Evolutionary conservation across 148 eudicot genomes (phyloP).

Genomic region (Chenopodium album): DNA sequence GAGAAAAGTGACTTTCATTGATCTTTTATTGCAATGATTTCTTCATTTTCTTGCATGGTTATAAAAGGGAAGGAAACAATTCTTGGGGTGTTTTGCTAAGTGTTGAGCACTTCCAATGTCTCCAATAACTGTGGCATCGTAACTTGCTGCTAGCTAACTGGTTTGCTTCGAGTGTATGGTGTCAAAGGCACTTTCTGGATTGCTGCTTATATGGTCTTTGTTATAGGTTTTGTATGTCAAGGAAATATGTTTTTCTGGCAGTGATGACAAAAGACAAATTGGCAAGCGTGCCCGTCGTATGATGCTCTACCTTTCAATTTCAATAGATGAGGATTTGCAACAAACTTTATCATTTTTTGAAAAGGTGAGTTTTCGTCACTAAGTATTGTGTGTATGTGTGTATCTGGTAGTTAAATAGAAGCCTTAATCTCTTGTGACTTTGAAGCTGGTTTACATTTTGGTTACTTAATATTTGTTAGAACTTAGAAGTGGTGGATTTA

Average conservation of each 20-base stretch:
- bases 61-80: too few species aligned
- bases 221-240: conserved; percentile 72
- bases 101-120: not conserved
- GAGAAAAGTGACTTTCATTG: not conserved
- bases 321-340: conserved; percentile 76
- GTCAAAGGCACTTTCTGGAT: conserved; percentile 4
- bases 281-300: conserved; percentile 67
- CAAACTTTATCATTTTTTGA: conserved; percentile 78
- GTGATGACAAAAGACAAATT: conserved; percentile 39
- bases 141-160: not conserved
- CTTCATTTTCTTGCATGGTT: too few species aligned
- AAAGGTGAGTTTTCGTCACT: conserved; percentile 47
- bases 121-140: not conserved
- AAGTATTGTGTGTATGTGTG: not conserved
- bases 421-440: not conserved
- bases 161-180: too few species aligned
- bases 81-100: too few species aligned
- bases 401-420: too few species aligned
- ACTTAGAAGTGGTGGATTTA: too few species aligned
- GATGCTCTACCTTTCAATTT: conserved; percentile 73
- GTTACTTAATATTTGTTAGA: not conserved
- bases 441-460: not conserved
- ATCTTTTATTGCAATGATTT: too few species aligned
- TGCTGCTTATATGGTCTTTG: conserved; percentile 33
- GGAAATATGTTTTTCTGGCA: conserved; percentile 69